Evolutionary conservation across 2,329 filamentous ascomycete genomes (phyloP), one percentile per base, ranked within the genome.

Genomic region (Colletotrichum lindemuthianum): DNA sequence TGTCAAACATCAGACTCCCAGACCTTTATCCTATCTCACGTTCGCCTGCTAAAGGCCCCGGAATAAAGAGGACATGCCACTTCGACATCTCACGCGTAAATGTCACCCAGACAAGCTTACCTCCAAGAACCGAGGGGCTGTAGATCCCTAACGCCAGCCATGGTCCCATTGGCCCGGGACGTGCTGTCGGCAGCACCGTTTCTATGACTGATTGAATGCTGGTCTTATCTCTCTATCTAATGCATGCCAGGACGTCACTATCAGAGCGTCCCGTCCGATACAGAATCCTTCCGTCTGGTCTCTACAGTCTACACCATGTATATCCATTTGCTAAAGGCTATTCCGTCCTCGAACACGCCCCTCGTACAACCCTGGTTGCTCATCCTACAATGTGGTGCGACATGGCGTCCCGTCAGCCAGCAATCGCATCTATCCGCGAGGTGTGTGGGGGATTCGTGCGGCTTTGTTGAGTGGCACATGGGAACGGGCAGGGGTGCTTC

Each of bases 201-300:
- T 67, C 57, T 66, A 67, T 67, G 65, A 67, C 57, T 61, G 61
- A 63, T 67, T 53, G 48, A 67, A 63, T 60, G 50, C 66, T 40
- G 48, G 61, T 55, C 65, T 67, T 67, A 67, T 67, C 63, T 67
- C 39, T 58, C 13, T 13, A 24, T 39, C 45, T 40, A 58, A 57
- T 48, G 12, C 51, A 15, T 24, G 34, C 34, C 51, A 33, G 12
- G 12, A 43, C 59, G 33, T 37, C 16, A 49, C 44, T 37, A 32
- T 43, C 37, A 61, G 24, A 24, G 24, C 47, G 45, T 57, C 33
- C 32, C 36, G 33, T 45, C 59, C 51, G 48, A 45, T 15, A 40
- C 40, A 58, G n/a, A 59, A n/a, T 44, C 24, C 24, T 32, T 43
- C 56, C 47, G 15, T 52, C 47, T 24, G 24, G 24, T 24, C 24